Evolutionary conservation across 768 basidiomycete species (phyloP), one percentile per base, ranked within the genome.

Genomic region (Panaeolus papilionaceus): DNA sequence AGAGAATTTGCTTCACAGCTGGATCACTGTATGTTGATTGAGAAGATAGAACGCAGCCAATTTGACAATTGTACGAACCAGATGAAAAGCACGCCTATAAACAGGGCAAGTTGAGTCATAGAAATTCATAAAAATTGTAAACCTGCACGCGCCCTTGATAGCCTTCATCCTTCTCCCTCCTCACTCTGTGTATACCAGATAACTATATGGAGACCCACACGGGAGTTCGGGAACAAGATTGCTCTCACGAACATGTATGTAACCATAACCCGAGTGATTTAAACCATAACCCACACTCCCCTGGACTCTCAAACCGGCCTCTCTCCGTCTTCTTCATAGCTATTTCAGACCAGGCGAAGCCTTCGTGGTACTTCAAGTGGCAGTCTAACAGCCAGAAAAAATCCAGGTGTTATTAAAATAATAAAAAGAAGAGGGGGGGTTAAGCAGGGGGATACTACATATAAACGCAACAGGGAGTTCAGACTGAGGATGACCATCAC

Each of bases 1-100:
- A 81, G 40, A 95, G 82, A 65, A 95, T 94, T 75, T 95, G 93
- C 78, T 95, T 96, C 68, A 96, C 94, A 1, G 93, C 94, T 1
- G 93, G 88, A 76, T 96, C 94, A 74, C 94, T 95, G 72, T 28
- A 28, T 44, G 37, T 33, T 9, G 12, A 33, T 33, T 28, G 54
- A 37, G 47, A 49, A 5, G 23, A 23, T 49, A 6, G 8, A n/a
- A 26, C 47, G 8, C 20, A 6, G 20, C 7, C 20, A 49, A 49
- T 49, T 23, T 23, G 4, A 49, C n/a, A 9, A 26, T 26, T 26
- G 20, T 23, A 58, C 85, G 70, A 63, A 91, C 91, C 90, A 92
- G 67, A 87, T 90, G 69, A 92, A 79, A 71, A 92, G 84, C 61
- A 91, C 79, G 62, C 91, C 90, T 92, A 51, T 61, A 63, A 45